Conservation (phyloP, 2,329 filamentous ascomycete genomes). For the Pseudocercospora musae region DNA sequence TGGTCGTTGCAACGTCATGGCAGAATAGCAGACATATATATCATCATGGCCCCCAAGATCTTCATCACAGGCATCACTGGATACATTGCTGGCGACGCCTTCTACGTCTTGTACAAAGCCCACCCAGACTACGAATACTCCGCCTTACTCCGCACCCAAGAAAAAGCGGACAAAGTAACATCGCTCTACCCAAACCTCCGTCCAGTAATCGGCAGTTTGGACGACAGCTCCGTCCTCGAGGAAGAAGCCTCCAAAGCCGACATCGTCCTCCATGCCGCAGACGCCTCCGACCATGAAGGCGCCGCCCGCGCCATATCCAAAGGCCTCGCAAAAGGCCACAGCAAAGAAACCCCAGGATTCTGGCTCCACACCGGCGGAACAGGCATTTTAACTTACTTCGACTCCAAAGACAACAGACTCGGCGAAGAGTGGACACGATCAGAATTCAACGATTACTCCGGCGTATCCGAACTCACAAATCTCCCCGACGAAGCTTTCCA, state of each 20-base stretch:
- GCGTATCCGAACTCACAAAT: slow-evolving; percentile 50
- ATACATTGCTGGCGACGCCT: slow-evolving; percentile 47
- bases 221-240: slow-evolving; percentile 45
- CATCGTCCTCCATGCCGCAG: slow-evolving; percentile 50
- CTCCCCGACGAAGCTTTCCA: slow-evolving; percentile 60
- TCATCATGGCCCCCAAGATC: slow-evolving; percentile 28
- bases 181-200: slow-evolving; percentile 37
- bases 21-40: background rate
- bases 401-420: slow-evolving; percentile 45
- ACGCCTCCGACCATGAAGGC: slow-evolving; percentile 47
- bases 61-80: slow-evolving; percentile 37
- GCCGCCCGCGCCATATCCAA: slow-evolving; percentile 50
- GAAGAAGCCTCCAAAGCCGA: slow-evolving; percentile 50
- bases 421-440: slow-evolving; percentile 42
- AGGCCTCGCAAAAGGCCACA: slow-evolving; percentile 50
- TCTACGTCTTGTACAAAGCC: slow-evolving; percentile 44
- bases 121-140: slow-evolving; percentile 52
- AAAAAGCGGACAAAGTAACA: slow-evolving; percentile 45
- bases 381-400: slow-evolving; percentile 54
- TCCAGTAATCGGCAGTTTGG: slow-evolving; percentile 52
- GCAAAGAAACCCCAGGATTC: slow-evolving; percentile 35
- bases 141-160: slow-evolving; percentile 49
- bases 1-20: slow-evolving; percentile 1
- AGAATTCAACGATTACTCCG: slow-evolving; percentile 59
- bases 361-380: slow-evolving; percentile 57